A percentile compares a stretch with the other conserved stretches of the same genome.
These are phyloP conservation scores for Nidula microcarpa DNA, from an alignment of 768 basidiomycete species.

Conservation along the genomic window DNA sequence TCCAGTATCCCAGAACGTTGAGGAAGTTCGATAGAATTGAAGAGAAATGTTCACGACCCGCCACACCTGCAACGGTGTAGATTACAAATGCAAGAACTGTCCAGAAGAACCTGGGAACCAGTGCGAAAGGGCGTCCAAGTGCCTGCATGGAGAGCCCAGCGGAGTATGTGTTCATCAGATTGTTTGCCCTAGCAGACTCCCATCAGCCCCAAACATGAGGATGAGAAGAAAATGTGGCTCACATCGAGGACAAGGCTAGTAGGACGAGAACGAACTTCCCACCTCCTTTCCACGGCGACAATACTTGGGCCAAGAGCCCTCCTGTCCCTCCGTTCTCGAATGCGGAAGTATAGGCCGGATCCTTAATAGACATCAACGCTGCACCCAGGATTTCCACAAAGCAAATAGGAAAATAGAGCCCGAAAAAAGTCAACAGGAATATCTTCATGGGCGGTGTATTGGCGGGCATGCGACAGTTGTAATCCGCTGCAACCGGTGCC, in stretches of 20 bases:
- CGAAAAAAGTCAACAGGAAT: not conserved
- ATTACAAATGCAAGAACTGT: not conserved
- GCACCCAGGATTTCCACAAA: conserved; percentile 25
- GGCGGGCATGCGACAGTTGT: not conserved
- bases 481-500: not conserved
- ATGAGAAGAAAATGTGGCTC: not conserved
- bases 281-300: conserved; percentile 39
- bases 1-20: not conserved
- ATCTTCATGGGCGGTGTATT: not conserved
- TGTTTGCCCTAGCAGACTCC: not conserved
- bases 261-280: conserved; percentile 30
- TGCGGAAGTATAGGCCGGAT: conserved; percentile 33
- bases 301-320: conserved; percentile 37
- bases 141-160: conserved; percentile 1
- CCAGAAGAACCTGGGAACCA: conserved; percentile 1
- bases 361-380: conserved; percentile 36
- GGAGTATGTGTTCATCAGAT: conserved; percentile 1
- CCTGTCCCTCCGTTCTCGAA: conserved; percentile 37
- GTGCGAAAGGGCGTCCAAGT: not conserved
- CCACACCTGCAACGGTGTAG: conserved; percentile 1
- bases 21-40: not conserved
- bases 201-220: not conserved
- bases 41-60: conserved; percentile 1
- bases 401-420: not conserved
- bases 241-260: conserved; percentile 1